Evolutionary conservation across 2,329 filamentous ascomycete genomes (phyloP).

Genomic region (Penicillium sp.): DNA sequence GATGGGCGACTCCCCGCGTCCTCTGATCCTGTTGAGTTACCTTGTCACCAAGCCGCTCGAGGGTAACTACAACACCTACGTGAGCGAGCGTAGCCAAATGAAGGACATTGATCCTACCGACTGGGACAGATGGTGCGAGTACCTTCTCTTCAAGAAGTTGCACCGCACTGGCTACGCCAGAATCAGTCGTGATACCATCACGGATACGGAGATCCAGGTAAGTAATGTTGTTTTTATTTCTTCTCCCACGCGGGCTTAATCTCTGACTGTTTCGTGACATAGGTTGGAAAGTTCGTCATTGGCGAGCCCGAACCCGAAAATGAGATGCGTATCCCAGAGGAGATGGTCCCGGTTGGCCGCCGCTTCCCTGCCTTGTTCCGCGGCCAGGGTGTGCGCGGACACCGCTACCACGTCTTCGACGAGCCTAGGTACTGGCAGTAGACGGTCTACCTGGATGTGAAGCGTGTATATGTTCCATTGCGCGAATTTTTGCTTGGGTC

Average conservation of each 20-base stretch:
- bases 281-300: slow-evolving; percentile 88
- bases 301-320: slow-evolving; percentile 65
- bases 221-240: slow-evolving; percentile 20
- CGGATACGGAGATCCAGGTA: slow-evolving; percentile 93
- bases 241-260: not conserved
- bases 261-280: slow-evolving; percentile 18
- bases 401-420: slow-evolving; percentile 92
- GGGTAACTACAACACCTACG: slow-evolving; percentile 94
- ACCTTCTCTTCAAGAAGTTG: slow-evolving; percentile 90
- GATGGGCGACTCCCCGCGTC: slow-evolving; percentile 79
- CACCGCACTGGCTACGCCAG: slow-evolving; percentile 84
- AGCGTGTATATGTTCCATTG: not conserved
- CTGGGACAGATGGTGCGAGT: slow-evolving; percentile 99
- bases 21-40: slow-evolving; percentile 83
- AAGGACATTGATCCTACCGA: slow-evolving; percentile 88
- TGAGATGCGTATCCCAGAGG: slow-evolving; percentile 66
- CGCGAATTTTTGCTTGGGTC: slow-evolving; percentile 5
- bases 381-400: slow-evolving; percentile 81
- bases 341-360: slow-evolving; percentile 70
- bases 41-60: slow-evolving; percentile 85
- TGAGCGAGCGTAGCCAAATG: slow-evolving; percentile 84
- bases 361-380: slow-evolving; percentile 83
- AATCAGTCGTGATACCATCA: slow-evolving; percentile 85
- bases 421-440: slow-evolving; percentile 70
- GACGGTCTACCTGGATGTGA: not conserved